Evolutionary conservation across 2,329 filamentous ascomycete species (phyloP), one percentile per base, ranked within the genome.

Genomic region (Ophiosphaerella korrae): DNA sequence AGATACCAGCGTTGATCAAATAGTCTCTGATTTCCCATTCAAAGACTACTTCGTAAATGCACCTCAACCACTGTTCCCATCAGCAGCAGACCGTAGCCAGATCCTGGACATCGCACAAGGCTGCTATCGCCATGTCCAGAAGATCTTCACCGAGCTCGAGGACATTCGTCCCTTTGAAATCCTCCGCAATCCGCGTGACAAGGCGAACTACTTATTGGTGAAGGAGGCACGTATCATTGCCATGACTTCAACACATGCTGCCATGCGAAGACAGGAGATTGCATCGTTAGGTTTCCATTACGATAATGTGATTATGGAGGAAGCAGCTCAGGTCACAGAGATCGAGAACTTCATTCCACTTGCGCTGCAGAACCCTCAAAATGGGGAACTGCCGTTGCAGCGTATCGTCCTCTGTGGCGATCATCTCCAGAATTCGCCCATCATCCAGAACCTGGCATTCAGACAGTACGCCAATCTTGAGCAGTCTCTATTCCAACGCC

Each of bases 171-270:
- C 94, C 0, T 99, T 99, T 67, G 94, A 99, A 76, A 92, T 99
- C 43, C 77, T 99, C 48, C 86, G 92, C 44, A 88, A 88, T 48
- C 89, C 92, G 57, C 87, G 89, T 32, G 94, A 99, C 71, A 97
- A 95, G 77, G 89, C 92, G 44, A 97, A 97, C 73, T 99, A 99
- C 68, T 84, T 99, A 5, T 83, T 99, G 31, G 88, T 92, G 5
- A 97, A 92, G 66, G 93, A 97, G 75, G 95, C 95, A n/a, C 88
- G 94, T 32, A 94, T 99, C 56, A 88, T 99, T 58, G 95, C 94
- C 50, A 99, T 99, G 95, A 99, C 94, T 14, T 95, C 92, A 3
- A 99, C 95, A 0, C 94, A 99, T 73, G 95, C 94, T 4, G 94
- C 94, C 1, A 99, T 99, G 83, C 86, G 92, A 54, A 83, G 93